These are phyloP conservation scores for Davidsoniella neocaledoniae DNA, from an alignment of 2,329 filamentous ascomycete genomes.

Conservation along the genomic window DNA sequence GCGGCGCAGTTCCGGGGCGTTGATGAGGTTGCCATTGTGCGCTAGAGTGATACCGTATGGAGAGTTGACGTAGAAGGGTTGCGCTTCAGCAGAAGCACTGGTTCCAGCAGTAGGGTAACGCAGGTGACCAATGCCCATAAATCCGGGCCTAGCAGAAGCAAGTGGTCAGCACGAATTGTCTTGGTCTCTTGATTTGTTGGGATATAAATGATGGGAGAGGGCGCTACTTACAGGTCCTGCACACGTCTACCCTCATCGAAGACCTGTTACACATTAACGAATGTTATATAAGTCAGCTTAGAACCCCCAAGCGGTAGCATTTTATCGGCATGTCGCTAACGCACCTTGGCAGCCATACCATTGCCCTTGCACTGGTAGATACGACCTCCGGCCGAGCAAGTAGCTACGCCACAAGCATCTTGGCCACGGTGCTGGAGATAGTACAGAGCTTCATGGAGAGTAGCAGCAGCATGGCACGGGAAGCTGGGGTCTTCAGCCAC, in stretches of 20 bases:
- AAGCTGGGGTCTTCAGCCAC: slow-evolving; percentile 22
- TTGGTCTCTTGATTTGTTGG: slow-evolving; percentile 16
- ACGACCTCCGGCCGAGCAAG: slow-evolving; percentile 53
- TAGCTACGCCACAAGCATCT: slow-evolving; percentile 74
- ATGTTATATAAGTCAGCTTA: background rate
- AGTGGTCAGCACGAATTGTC: slow-evolving; percentile 21
- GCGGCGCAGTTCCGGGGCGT: slow-evolving; percentile 49
- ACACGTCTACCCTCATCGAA: slow-evolving; percentile 59
- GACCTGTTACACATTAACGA: slow-evolving; percentile 33
- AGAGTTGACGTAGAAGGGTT: slow-evolving; percentile 78
- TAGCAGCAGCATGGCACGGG: slow-evolving; percentile 32
- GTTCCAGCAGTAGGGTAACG: slow-evolving; percentile 83
- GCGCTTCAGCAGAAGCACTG: slow-evolving; percentile 57
- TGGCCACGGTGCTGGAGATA: slow-evolving; percentile 58
- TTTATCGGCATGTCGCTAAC: background rate
- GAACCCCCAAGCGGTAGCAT: background rate
- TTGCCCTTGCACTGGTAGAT: slow-evolving; percentile 85
- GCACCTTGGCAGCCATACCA: slow-evolving; percentile 60
- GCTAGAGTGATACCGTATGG: slow-evolving; percentile 69
- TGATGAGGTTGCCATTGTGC: slow-evolving; percentile 79
- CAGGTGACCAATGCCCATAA: slow-evolving; percentile 73
- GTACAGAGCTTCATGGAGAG: slow-evolving; percentile 56
- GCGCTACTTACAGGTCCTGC: slow-evolving; percentile 11
- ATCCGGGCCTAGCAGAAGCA: slow-evolving; percentile 43
- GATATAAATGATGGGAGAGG: slow-evolving; percentile 22